Percentiles rank a stretch among this genome's conserved stretches.
Evolutionary conservation across 148 eudicot species (phyloP).

Genomic region (Amaranthus cruentus): DNA sequence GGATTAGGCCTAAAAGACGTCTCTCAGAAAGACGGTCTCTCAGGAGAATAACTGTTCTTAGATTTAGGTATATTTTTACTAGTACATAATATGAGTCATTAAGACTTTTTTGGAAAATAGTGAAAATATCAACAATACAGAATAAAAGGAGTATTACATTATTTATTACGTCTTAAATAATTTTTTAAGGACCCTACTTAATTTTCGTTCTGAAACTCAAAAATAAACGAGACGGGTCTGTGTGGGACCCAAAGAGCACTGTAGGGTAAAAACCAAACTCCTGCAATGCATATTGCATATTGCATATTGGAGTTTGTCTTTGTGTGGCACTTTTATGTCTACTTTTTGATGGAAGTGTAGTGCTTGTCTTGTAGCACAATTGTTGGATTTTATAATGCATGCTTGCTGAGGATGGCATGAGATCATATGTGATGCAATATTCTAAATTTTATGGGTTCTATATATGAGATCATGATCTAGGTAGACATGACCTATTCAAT

Average conservation of each 20-base stretch:
- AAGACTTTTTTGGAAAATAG: too few species aligned
- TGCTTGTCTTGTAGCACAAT: conserved; percentile 24
- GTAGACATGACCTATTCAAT: neutral
- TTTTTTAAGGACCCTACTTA: too few species aligned
- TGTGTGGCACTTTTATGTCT: conserved; percentile 9
- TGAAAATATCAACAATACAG: too few species aligned
- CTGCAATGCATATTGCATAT: neutral
- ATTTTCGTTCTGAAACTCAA: too few species aligned
- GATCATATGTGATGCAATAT: conserved; percentile 21
- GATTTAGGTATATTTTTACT: too few species aligned
- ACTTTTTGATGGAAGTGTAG: conserved; percentile 11
- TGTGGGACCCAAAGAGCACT: conserved; percentile 20
- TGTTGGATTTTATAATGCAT: conserved; percentile 3
- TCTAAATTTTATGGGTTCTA: neutral
- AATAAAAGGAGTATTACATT: too few species aligned
- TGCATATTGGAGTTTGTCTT: conserved; percentile 18
- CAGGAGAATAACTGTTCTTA: too few species aligned
- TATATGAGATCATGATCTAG: neutral
- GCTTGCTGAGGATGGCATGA: conserved; percentile 25
- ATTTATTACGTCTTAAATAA: too few species aligned
- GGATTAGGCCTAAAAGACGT: too few species aligned
- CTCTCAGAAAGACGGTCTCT: too few species aligned
- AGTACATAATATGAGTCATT: too few species aligned
- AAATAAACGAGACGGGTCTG: neutral
- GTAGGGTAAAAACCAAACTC: neutral